phyloP scores from a whole-genome alignment of 768 basidiomycete species.

The Mycena crocata region DNA sequence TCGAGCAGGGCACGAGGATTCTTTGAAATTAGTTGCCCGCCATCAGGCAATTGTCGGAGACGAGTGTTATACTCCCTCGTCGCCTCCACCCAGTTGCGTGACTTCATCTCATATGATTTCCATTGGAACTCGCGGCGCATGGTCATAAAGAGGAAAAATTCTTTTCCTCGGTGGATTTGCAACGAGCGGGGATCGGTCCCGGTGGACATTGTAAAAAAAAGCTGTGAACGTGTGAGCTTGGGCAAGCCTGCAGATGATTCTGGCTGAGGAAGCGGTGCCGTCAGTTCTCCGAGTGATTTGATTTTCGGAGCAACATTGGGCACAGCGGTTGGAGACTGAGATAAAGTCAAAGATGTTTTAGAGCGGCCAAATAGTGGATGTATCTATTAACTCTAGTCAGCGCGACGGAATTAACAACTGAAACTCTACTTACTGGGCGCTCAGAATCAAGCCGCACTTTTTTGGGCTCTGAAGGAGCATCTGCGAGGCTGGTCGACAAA shows the following conservation, averaged over 20 bases:
- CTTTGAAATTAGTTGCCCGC: neutral
- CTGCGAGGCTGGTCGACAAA: neutral
- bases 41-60: neutral
- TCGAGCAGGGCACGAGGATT: slow-evolving; percentile 25
- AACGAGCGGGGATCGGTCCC: slow-evolving; percentile 18
- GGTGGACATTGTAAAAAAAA: neutral
- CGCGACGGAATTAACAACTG: neutral
- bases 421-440: neutral
- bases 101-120: slow-evolving; percentile 34
- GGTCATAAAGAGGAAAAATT: slow-evolving; percentile 39
- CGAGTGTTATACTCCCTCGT: slow-evolving; percentile 24
- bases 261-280: neutral
- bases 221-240: slow-evolving; percentile 15
- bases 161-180: neutral
- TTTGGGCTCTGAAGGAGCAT: neutral
- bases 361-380: too few species aligned
- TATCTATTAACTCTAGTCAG: too few species aligned
- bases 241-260: neutral
- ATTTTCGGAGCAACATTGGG: neutral
- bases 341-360: too few species aligned
- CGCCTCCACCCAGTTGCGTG: slow-evolving; percentile 29
- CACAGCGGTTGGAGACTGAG: neutral
- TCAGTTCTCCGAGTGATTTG: neutral
- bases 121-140: slow-evolving; percentile 32
- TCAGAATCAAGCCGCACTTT: neutral